A percentile compares a stretch with the other conserved stretches of the same genome.
Conservation (phyloP, 148 eudicot species). For the Beta vulgaris region DNA sequence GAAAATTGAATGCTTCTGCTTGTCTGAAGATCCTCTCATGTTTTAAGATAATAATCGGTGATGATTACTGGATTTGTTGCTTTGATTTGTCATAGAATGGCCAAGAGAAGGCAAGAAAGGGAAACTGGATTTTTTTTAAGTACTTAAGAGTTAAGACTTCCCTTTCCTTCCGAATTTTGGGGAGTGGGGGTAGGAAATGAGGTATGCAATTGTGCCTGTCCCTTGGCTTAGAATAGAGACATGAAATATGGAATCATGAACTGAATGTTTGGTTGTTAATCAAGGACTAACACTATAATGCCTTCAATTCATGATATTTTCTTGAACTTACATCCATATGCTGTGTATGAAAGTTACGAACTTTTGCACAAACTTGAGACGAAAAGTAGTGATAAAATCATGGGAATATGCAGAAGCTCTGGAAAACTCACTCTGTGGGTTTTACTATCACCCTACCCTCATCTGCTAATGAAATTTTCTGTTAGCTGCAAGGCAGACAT, state of each 20-base stretch:
- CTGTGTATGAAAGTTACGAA: not conserved
- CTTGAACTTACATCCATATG: not conserved
- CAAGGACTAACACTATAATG: not conserved
- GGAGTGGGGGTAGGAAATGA: not conserved
- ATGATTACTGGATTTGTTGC: not conserved
- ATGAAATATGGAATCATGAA: not conserved
- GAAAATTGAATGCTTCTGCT: conserved; percentile 15
- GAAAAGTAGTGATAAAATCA: not conserved
- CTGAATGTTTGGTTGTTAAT: not conserved
- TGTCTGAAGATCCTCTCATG: not conserved
- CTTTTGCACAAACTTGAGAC: not conserved
- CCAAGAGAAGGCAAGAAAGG: conserved; percentile 5
- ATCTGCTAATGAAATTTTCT: not conserved
- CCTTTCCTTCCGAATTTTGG: not conserved
- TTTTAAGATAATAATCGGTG: not conserved
- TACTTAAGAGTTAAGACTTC: not conserved
- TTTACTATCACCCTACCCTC: not conserved
- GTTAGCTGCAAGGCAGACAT: conserved; percentile 1
- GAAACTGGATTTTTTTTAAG: not conserved
- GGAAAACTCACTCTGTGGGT: not conserved
- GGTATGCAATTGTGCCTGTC: not conserved
- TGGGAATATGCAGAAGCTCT: not conserved
- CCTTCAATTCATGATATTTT: not conserved
- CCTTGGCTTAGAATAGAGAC: not conserved
- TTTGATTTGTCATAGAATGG: not conserved